These are phyloP conservation scores for Arabidopsis suecica DNA, from an alignment of 345 rosid species.

Conservation along the genomic window DNA sequence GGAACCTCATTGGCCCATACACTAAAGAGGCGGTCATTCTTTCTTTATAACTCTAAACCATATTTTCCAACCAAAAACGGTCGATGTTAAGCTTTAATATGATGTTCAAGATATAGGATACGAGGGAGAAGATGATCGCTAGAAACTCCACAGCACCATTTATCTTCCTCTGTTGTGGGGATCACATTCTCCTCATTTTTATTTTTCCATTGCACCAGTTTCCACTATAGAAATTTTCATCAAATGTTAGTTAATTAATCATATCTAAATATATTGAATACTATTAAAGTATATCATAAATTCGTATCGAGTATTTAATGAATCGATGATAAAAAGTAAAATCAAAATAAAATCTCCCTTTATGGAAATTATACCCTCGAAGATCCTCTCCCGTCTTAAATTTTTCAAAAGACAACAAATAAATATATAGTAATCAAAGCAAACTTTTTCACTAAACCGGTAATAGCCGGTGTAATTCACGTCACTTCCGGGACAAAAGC, in stretches of 20 bases:
- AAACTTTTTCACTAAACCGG: constrained; percentile 36
- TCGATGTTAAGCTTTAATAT: background rate
- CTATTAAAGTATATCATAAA: constrained; percentile 19
- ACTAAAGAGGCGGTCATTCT: background rate
- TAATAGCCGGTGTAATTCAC: constrained; percentile 21
- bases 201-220: background rate
- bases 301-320: constrained; percentile 36
- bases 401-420: constrained; percentile 41
- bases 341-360: constrained; percentile 31
- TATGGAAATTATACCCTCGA: constrained; percentile 32
- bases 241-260: constrained; percentile 20
- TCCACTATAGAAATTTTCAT: background rate
- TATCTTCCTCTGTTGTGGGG: background rate
- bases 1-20: constrained; percentile 40
- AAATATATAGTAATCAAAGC: constrained; percentile 21
- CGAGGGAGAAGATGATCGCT: no score
- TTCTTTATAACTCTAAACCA: background rate
- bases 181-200: background rate
- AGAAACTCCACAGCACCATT: constrained; percentile 39
- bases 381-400: constrained; percentile 38
- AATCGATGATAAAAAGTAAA: constrained; percentile 26
- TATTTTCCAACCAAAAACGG: background rate
- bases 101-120: no score
- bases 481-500: constrained; percentile 11
- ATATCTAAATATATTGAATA: background rate